Evolutionary conservation across 2,329 filamentous ascomycete genomes (phyloP).

Genomic region (Penicillium sp.): DNA sequence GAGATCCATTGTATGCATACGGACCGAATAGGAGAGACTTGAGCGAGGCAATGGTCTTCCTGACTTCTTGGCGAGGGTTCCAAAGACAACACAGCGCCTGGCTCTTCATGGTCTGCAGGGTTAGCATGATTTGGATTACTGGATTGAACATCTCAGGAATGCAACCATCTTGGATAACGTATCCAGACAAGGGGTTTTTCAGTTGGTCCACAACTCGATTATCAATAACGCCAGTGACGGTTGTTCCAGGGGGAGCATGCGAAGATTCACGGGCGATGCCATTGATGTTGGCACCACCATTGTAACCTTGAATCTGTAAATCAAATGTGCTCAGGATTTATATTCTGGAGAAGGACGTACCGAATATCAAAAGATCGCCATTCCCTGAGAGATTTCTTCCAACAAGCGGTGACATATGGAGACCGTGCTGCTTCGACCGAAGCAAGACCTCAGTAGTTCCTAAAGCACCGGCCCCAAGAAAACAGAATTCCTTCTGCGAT

Average conservation of each 20-base stretch:
- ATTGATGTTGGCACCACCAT: conserved; percentile 9
- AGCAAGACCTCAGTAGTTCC: conserved; percentile 66
- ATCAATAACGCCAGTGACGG: conserved; percentile 19
- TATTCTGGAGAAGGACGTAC: background rate
- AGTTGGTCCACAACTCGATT: background rate
- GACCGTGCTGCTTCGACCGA: conserved; percentile 57
- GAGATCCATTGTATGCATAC: conserved; percentile 55
- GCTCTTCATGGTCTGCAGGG: conserved; percentile 6
- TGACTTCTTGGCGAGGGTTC: background rate
- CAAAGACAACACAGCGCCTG: too few relatives aligned
- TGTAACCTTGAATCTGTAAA: conserved; percentile 39
- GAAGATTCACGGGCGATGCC: background rate
- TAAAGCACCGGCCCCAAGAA: conserved; percentile 63
- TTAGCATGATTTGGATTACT: conserved; percentile 10
- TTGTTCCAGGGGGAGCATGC: conserved; percentile 8
- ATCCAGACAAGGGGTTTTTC: conserved; percentile 10
- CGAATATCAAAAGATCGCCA: conserved; percentile 11
- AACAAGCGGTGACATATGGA: conserved; percentile 57
- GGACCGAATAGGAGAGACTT: conserved; percentile 59
- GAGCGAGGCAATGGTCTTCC: background rate
- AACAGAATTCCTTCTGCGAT: conserved; percentile 55
- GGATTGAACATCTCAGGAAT: conserved; percentile 16
- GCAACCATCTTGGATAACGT: conserved; percentile 19
- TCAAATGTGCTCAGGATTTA: background rate
- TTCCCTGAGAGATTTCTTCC: conserved; percentile 37